A percentile compares a stretch with the other conserved stretches of the same genome.
phyloP scores from a whole-genome alignment of 306 rosid genomes.

The Morella rubra region DNA sequence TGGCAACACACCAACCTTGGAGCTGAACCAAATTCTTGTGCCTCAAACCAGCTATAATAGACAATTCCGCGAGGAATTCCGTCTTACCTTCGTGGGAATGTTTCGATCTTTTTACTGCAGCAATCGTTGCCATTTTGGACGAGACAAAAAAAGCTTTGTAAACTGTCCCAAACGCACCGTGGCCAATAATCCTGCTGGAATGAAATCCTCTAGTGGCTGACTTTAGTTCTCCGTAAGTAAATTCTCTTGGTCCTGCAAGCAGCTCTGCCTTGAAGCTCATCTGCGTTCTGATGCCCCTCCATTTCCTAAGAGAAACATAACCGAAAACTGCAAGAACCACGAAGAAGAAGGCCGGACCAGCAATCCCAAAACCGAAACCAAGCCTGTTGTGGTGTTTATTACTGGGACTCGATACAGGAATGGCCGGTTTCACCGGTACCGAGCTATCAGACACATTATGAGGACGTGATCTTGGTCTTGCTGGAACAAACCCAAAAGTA shows the following conservation, averaged over 20 bases:
- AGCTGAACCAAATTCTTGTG: slow-evolving; percentile 84
- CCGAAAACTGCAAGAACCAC: slow-evolving; percentile 45
- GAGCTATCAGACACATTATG: slow-evolving; percentile 59
- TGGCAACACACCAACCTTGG: slow-evolving; percentile 86
- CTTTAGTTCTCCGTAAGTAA: slow-evolving; percentile 60
- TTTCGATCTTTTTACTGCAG: slow-evolving; percentile 55
- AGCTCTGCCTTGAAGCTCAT: slow-evolving; percentile 49
- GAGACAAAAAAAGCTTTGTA: slow-evolving; percentile 63
- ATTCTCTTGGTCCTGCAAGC: slow-evolving; percentile 64
- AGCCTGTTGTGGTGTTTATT: slow-evolving; percentile 26
- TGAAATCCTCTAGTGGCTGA: slow-evolving; percentile 72
- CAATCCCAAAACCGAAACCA: slow-evolving; percentile 52
- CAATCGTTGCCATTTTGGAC: slow-evolving; percentile 37
- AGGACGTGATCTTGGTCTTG: slow-evolving; percentile 25
- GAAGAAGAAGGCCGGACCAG: slow-evolving; percentile 48
- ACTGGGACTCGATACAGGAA: slow-evolving; percentile 23
- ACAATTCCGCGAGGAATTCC: slow-evolving; percentile 53
- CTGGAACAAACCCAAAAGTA: slow-evolving; percentile 43
- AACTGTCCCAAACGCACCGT: slow-evolving; percentile 85
- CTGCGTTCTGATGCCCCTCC: slow-evolving; percentile 34
- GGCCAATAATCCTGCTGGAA: slow-evolving; percentile 61
- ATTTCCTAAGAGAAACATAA: slow-evolving; percentile 43
- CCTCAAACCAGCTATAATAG: slow-evolving; percentile 72
- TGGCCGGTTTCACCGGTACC: slow-evolving; percentile 26
- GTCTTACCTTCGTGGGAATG: slow-evolving; percentile 56